These are phyloP conservation scores for Flaveria floridana DNA, from an alignment of 140 eudicot genomes.

Conservation along the genomic window DNA sequence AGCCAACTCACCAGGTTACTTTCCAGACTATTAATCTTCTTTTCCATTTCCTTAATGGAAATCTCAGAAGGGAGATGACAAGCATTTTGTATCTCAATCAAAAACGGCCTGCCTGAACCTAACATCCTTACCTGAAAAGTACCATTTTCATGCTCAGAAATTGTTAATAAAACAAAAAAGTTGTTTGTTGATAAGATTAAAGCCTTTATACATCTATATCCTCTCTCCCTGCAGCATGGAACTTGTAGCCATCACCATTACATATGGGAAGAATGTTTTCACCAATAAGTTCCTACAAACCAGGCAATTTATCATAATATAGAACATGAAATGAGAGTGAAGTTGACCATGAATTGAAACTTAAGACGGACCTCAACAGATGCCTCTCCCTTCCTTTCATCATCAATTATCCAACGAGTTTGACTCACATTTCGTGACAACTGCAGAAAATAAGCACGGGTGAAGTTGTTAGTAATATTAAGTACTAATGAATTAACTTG, in stretches of 20 bases:
- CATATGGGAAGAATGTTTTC: conserved; percentile 70
- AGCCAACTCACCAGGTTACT: conserved; percentile 55
- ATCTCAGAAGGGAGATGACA: conserved; percentile 59
- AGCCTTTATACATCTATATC: conserved; percentile 77
- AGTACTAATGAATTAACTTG: not conserved
- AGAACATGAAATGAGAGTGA: not conserved
- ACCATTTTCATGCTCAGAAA: conserved; percentile 20
- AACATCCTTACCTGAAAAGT: conserved; percentile 83
- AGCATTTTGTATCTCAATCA: conserved; percentile 85
- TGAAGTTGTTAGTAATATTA: not conserved
- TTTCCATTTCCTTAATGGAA: conserved; percentile 65
- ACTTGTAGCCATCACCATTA: conserved; percentile 80
- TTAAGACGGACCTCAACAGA: conserved; percentile 72
- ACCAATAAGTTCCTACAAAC: conserved; percentile 78
- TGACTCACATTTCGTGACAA: conserved; percentile 94
- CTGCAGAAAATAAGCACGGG: conserved; percentile 45
- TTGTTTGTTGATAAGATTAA: conserved; percentile 22
- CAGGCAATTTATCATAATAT: conserved; percentile 16
- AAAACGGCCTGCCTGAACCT: conserved; percentile 96
- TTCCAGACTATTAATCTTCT: conserved; percentile 65
- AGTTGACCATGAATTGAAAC: not conserved
- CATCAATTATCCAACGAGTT: conserved; percentile 94
- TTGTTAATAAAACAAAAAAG: not conserved
- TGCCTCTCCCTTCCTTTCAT: conserved; percentile 97
- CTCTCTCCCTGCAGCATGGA: conserved; percentile 99